Conservation (phyloP, 2,329 filamentous ascomycete genomes). For the Apiospora saccharicola region DNA sequence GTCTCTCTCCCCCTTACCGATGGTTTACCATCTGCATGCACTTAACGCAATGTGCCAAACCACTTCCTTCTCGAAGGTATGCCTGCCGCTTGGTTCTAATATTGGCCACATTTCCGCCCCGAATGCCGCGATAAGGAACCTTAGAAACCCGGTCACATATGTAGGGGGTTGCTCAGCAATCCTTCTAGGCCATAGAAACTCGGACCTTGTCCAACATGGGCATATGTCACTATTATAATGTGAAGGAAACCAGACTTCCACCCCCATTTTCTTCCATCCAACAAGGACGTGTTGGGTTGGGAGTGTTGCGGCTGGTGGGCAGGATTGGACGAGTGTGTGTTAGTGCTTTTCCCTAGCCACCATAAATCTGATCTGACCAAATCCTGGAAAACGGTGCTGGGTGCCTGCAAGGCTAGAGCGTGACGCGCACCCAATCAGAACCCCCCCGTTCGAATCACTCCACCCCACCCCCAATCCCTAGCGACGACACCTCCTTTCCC, state of each 20-base stretch:
- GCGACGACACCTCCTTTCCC: slow-evolving; percentile 40
- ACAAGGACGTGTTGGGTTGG: neutral
- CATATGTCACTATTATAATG: neutral
- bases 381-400: slow-evolving; percentile 6
- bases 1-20: neutral
- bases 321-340: neutral
- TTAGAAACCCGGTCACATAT: neutral
- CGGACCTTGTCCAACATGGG: neutral
- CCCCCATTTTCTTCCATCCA: neutral
- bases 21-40: neutral
- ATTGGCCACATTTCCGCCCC: neutral
- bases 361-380: slow-evolving; percentile 4
- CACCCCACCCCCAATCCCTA: slow-evolving; percentile 9
- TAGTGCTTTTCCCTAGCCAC: slow-evolving; percentile 6
- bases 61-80: neutral
- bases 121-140: no score
- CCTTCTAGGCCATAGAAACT: neutral
- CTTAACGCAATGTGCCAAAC: neutral
- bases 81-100: slow-evolving; percentile 1
- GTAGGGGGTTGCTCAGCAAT: neutral
- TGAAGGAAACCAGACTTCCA: neutral
- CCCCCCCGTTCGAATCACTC: neutral
- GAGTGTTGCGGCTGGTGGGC: slow-evolving; percentile 9
- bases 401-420: slow-evolving; percentile 15
- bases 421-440: slow-evolving; percentile 22